Evolutionary conservation across 2,329 filamentous ascomycete genomes (phyloP).

Genomic region (Exophiala sp.): DNA sequence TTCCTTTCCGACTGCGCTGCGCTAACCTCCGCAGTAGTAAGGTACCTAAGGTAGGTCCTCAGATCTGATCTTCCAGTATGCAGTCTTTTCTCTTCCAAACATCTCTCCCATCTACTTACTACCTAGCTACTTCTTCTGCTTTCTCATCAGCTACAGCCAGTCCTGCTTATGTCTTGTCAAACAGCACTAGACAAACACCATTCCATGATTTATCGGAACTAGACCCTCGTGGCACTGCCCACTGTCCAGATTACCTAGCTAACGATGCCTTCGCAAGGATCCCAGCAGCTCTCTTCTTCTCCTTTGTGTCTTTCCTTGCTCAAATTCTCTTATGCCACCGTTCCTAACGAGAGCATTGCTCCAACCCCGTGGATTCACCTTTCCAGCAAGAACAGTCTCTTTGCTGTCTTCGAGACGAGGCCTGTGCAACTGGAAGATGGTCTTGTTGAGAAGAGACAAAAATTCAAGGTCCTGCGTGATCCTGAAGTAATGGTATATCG

Average conservation of each 20-base stretch:
- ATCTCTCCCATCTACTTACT: no score
- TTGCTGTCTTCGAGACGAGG: constrained; percentile 35
- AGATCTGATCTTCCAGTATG: no score
- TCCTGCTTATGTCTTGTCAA: background rate
- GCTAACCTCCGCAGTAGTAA: background rate
- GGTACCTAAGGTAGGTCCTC: background rate
- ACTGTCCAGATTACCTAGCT: background rate
- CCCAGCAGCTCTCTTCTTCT: constrained; percentile 39
- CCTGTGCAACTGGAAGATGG: constrained; percentile 18
- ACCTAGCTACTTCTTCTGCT: no score
- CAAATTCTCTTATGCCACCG: constrained; percentile 44
- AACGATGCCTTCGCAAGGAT: constrained; percentile 42
- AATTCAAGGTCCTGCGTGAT: constrained; percentile 35
- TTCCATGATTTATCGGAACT: background rate
- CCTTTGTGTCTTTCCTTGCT: constrained; percentile 39
- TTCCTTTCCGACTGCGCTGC: background rate
- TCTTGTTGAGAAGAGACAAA: constrained; percentile 25
- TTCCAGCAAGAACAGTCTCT: constrained; percentile 35
- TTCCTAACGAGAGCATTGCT: constrained; percentile 34
- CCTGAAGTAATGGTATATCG: constrained; percentile 35
- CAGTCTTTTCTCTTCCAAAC: no score
- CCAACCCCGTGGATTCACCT: constrained; percentile 44
- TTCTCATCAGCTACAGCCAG: no score
- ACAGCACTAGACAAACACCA: background rate
- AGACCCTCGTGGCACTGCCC: background rate